These are phyloP conservation scores for Saccharum spontaneum DNA, from an alignment of 176 grass and related monocot genomes.

Conservation along the genomic window DNA sequence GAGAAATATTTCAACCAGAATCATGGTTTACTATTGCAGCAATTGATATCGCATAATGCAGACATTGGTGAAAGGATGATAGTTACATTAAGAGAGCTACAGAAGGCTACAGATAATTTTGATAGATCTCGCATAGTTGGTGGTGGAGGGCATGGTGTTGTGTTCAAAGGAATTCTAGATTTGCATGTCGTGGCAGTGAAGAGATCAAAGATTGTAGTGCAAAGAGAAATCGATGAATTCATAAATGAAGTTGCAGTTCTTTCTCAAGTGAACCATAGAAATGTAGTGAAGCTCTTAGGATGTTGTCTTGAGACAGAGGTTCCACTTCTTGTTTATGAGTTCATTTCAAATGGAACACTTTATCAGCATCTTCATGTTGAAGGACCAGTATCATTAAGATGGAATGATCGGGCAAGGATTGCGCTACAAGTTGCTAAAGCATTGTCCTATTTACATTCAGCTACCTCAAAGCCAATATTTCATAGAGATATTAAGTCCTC, in stretches of 20 bases:
- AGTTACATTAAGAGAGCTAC: too few species aligned
- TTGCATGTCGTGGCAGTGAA: neutral
- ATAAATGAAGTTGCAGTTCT: neutral
- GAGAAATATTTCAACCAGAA: too few species aligned
- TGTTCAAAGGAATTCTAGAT: neutral
- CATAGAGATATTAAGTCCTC: too few species aligned
- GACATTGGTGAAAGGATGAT: too few species aligned
- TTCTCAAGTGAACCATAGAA: neutral
- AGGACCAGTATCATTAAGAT: too few species aligned
- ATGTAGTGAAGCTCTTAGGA: neutral
- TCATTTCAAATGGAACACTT: neutral
- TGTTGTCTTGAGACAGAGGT: neutral
- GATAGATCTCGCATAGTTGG: too few species aligned
- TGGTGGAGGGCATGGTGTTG: too few species aligned
- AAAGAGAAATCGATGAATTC: neutral
- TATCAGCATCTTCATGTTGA: too few species aligned
- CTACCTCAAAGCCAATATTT: constrained; percentile 10
- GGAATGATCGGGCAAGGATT: constrained; percentile 29
- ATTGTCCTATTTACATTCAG: constrained; percentile 49
- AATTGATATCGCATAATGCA: too few species aligned
- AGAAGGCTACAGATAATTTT: too few species aligned
- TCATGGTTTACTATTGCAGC: too few species aligned
- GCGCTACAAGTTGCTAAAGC: constrained; percentile 45
- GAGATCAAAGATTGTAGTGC: too few species aligned
- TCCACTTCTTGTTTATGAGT: neutral